A percentile compares a stretch with the other conserved stretches of the same genome.
phyloP scores from a whole-genome alignment of 75 land plant genomes.

The Selaginella moellendorffii region DNA sequence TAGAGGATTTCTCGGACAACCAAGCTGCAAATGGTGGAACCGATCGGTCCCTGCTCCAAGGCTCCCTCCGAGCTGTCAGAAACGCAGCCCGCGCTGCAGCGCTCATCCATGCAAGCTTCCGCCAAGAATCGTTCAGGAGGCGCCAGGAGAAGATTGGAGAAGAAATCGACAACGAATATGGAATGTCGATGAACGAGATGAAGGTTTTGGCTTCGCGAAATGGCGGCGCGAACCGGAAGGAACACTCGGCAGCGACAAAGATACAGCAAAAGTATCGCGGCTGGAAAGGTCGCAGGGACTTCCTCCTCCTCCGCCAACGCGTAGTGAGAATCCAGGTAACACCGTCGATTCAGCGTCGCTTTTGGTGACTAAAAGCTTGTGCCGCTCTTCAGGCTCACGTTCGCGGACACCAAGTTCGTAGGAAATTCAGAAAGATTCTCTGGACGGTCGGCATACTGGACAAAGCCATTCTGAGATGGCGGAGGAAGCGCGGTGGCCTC shows the following conservation, averaged over 20 bases:
- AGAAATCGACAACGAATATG: neutral
- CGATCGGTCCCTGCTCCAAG: neutral
- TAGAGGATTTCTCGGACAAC: neutral
- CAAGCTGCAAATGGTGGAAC: neutral
- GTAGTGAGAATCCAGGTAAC: neutral
- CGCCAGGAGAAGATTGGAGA: neutral
- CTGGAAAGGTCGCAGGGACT: neutral
- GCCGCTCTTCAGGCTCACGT: neutral
- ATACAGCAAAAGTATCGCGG: neutral
- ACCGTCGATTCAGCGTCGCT: neutral
- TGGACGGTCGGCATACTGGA: neutral
- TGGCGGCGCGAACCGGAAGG: neutral
- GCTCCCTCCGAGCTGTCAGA: neutral
- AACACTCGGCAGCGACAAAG: neutral
- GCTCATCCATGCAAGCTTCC: neutral
- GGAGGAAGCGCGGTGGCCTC: neutral
- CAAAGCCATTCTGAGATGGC: neutral
- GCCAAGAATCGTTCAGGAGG: conserved; percentile 1
- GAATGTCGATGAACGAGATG: neutral
- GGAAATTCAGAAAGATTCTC: neutral
- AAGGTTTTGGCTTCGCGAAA: neutral
- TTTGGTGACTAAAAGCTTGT: neutral
- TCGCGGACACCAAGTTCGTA: neutral
- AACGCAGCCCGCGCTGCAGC: neutral
- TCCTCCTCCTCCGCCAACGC: neutral